These are phyloP conservation scores for Raffaelea albimanens DNA, from an alignment of 2,329 filamentous ascomycete species.

Conservation along the genomic window DNA sequence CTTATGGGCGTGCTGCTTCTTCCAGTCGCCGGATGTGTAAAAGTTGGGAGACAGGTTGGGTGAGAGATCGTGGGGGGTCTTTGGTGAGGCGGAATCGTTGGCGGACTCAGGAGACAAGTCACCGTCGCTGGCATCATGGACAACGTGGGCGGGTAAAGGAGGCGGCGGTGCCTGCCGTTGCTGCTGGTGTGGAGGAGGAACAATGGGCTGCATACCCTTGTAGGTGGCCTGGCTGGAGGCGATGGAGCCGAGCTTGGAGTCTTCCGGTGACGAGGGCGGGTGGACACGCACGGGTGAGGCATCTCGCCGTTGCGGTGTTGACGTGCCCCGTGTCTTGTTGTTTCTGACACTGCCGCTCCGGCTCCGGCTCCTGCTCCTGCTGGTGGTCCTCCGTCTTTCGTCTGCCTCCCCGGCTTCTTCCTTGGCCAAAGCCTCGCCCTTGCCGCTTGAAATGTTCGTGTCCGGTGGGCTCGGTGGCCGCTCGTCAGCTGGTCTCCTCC, in stretches of 20 bases:
- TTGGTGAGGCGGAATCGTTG: slow-evolving; percentile 49
- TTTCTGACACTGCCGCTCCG: too few relatives aligned
- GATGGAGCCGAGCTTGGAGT: slow-evolving; percentile 41
- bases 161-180: too few relatives aligned
- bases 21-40: slow-evolving; percentile 9
- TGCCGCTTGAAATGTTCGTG: slow-evolving; percentile 45
- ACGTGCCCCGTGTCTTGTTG: slow-evolving; percentile 12
- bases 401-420: slow-evolving; percentile 1
- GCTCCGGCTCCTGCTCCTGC: background rate
- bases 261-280: slow-evolving; percentile 6
- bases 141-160: slow-evolving; percentile 16
- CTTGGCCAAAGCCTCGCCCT: slow-evolving; percentile 20
- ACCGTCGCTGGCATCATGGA: slow-evolving; percentile 30
- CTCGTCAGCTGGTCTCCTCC: slow-evolving; percentile 25
- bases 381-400: slow-evolving; percentile 12
- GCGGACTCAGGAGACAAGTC: slow-evolving; percentile 42
- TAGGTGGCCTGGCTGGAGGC: slow-evolving; percentile 50
- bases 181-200: slow-evolving; percentile 1
- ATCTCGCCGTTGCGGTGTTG: background rate
- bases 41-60: slow-evolving; percentile 15
- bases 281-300: slow-evolving; percentile 16
- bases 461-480: slow-evolving; percentile 56
- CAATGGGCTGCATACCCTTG: background rate
- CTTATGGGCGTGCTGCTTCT: slow-evolving; percentile 41
- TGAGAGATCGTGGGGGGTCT: slow-evolving; percentile 36